Percentiles rank a stretch among this genome's conserved stretches.
Evolutionary conservation across 2,329 filamentous ascomycete species (phyloP).

Genomic region (Xylaria multiplex): DNA sequence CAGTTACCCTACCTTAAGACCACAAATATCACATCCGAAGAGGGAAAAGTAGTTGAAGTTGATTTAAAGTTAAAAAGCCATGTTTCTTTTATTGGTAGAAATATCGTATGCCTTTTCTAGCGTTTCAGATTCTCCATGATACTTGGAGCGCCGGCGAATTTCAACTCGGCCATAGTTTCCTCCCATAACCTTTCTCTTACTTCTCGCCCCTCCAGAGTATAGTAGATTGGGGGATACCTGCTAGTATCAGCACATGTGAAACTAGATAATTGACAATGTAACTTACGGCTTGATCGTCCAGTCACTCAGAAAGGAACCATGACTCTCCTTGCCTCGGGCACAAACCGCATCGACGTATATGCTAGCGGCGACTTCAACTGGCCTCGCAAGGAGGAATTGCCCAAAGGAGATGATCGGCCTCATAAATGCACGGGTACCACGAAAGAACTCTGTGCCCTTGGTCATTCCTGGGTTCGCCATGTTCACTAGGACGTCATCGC

Average conservation of each 20-base stretch:
- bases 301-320: constrained; percentile 5
- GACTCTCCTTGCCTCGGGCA: constrained; percentile 9
- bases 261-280: not conserved
- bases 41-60: no score
- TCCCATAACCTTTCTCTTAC: constrained; percentile 8
- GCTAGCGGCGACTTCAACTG: not conserved
- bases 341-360: constrained; percentile 13
- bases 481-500: constrained; percentile 15
- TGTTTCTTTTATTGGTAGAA: no score
- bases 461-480: constrained; percentile 10
- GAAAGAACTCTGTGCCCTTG: constrained; percentile 10
- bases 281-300: constrained; percentile 12
- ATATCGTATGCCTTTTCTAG: no score
- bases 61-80: no score
- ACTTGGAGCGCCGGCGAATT: not conserved
- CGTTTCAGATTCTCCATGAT: not conserved
- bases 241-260: not conserved
- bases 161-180: constrained; percentile 15
- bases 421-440: not conserved
- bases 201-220: not conserved
- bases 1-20: no score
- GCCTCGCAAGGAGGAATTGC: not conserved
- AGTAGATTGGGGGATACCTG: not conserved
- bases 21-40: no score
- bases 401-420: not conserved